Evolutionary conservation across 768 basidiomycete genomes (phyloP), one percentile per base, ranked within the genome.

Genomic region (Gloeopeniophorella convolvens): DNA sequence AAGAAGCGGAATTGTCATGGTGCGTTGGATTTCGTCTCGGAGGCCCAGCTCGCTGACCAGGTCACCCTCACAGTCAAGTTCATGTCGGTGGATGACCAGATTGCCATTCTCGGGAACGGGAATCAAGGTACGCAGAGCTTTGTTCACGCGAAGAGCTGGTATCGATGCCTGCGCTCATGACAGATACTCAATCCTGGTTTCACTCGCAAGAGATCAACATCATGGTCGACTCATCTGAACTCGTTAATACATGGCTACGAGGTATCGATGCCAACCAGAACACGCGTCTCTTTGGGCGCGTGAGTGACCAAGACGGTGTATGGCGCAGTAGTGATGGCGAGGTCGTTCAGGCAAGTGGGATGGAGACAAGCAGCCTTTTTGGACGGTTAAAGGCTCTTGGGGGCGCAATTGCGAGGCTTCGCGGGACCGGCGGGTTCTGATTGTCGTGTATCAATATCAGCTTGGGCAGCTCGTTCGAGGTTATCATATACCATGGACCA

Each of bases 1-100:
- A 83, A 81, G 68, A 77, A 83, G 57, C 72, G 85, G 20, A 86
- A 83, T 62, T 86, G 84, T 60, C 84, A 87, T 57, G 66, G 72
- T 77, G 41, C 8, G 70, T 42, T 23, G n/a, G 15, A 26, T 27
- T 27, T 39, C 34, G 34, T 31, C 23, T 4, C 16, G 23, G 24
- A 21, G 34, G 33, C 13, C 40, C 31, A n/a, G 42, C 30, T 23
- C 26, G 30, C 45, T 51, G 35, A 26, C 45, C 16, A 40, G 41
- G 12, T 24, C 49, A 13, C 36, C 58, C 7, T 10, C 18, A 15
- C 52, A 73, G 75, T 84, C 60, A 83, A 85, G 62, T 71, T 85
- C 60, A 82, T 83, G 68, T 70, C 76, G 30, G 73, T 84, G 51
- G 85, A 86, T 60, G 78, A 78, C 58, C 68, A 73, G 55, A 75